These are phyloP conservation scores for Beauveria medogensis DNA, from an alignment of 2,329 filamentous ascomycete species.

Conservation along the genomic window DNA sequence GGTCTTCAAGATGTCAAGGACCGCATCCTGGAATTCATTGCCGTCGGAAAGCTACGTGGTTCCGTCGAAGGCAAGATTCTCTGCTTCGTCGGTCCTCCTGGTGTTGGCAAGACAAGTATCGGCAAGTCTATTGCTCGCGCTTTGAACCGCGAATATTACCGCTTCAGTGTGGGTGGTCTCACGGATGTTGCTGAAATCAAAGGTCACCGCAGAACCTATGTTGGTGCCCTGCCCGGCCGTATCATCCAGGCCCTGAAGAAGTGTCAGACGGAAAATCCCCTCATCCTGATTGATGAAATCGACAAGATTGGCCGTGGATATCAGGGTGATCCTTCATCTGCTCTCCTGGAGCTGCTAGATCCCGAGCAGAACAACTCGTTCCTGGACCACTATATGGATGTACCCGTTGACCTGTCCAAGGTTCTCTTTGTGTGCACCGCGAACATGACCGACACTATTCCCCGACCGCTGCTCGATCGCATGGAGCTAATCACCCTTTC, in stretches of 20 bases:
- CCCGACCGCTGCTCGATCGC: slow-evolving; percentile 82
- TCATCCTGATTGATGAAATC: slow-evolving; percentile 93
- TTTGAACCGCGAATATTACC: slow-evolving; percentile 92
- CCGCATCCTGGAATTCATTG: slow-evolving; percentile 95
- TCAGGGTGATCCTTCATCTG: slow-evolving; percentile 92
- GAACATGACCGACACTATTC: slow-evolving; percentile 98
- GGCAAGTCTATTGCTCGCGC: slow-evolving; percentile 96
- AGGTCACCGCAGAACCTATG: slow-evolving; percentile 91
- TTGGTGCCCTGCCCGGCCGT: slow-evolving; percentile 87
- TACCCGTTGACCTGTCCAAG: slow-evolving; percentile 94
- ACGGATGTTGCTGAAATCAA: slow-evolving; percentile 99
- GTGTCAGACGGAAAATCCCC: slow-evolving; percentile 95
- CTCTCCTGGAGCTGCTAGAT: slow-evolving; percentile 85
- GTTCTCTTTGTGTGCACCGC: slow-evolving; percentile 98
- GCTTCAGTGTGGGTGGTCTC: slow-evolving; percentile 93
- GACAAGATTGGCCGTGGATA: slow-evolving; percentile 97
- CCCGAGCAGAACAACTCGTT: slow-evolving; percentile 97
- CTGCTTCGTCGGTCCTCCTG: slow-evolving; percentile 93
- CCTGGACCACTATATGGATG: slow-evolving; percentile 97
- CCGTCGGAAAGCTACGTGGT: slow-evolving; percentile 90
- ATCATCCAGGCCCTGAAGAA: slow-evolving; percentile 99
- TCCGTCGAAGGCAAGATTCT: slow-evolving; percentile 98
- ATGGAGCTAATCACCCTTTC: slow-evolving; percentile 98
- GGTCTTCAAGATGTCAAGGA: slow-evolving; percentile 98
- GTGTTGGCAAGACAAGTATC: slow-evolving; percentile 97